Base-by-base conservation (phyloP, 331 rosid species). In the Rosa hybrid region DNA sequence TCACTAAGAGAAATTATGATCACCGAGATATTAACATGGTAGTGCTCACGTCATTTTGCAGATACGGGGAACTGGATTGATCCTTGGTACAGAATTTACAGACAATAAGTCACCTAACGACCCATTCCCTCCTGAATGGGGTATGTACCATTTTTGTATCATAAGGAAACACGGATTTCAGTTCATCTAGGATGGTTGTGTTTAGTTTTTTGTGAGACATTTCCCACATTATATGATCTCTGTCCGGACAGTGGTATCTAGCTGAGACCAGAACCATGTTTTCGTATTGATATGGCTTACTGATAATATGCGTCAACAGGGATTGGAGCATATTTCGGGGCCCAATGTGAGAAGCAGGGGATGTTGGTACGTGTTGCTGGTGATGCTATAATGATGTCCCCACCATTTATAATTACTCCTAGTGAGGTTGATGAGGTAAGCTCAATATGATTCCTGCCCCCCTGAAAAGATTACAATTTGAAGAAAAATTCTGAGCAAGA, bases 61-160 rank as follows among this genome's bases (percentile, higher is more conserved):
- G 98, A 95, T 93, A 71, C 87, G 98, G 25, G 99, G 98, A 57
- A 88, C 91, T 34, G 98, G 99, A 51, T 85, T 95, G 87, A 88
- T 95, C 72, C 70, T 86, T 49, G 98, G 89, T 42, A 93, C 94
- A 1, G 97, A 95, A 84, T 95, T 95, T 83, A 7, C 91, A 1
- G 91, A 95, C 84, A 95, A 95, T 56, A 93, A 93, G 79, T 91
- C 98, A 50, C 99, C 99, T 4, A 88, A 91, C 81, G 90, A 87
- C 86, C 90, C 85, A 17, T 95, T 95, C 79, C 98, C 99, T 85
- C 79, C 94, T 69, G 96, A 88, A 88, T 95, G 99, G 99, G 97
- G 98, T 77, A 86, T 86, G 96, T 87, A 72, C 77, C 73, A 56
- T 75, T 18, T 25, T 42, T 76, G 34, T 63, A n/a, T 45, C 11